Evolutionary conservation across 2,329 filamentous ascomycete genomes (phyloP).

Genomic region (Arthrobotrys entomopaga): DNA sequence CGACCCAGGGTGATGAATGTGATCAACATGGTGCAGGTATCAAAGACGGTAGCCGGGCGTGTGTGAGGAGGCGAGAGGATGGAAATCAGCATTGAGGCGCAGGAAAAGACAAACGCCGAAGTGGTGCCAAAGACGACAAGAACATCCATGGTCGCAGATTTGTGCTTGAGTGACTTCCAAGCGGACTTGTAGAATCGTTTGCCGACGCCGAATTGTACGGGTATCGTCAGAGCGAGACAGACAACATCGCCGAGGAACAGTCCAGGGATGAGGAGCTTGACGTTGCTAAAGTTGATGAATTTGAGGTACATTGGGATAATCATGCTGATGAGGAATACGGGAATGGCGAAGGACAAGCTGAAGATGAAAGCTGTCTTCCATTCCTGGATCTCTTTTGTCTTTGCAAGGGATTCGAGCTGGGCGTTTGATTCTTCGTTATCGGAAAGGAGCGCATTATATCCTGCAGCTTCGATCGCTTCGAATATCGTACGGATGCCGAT

Average conservation of each 20-base stretch:
- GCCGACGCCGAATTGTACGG: constrained; percentile 95
- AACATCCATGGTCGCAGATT: constrained; percentile 96
- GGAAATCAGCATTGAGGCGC: constrained; percentile 85
- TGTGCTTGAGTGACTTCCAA: constrained; percentile 91
- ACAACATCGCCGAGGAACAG: constrained; percentile 88
- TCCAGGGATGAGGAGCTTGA: constrained; percentile 74
- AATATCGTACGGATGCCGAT: constrained; percentile 85
- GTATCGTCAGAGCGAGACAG: constrained; percentile 84
- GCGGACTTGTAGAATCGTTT: constrained; percentile 92
- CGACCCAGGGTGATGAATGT: constrained; percentile 92
- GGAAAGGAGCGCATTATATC: constrained; percentile 87
- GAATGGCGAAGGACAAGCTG: constrained; percentile 83
- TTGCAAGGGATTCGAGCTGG: constrained; percentile 92
- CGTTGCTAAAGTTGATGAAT: constrained; percentile 77
- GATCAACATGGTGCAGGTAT: constrained; percentile 98
- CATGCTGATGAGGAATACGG: constrained; percentile 94
- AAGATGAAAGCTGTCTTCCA: constrained; percentile 84
- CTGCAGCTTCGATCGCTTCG: constrained; percentile 80
- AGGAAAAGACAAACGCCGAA: constrained; percentile 94
- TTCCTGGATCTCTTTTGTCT: constrained; percentile 94
- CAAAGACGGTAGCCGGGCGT: constrained; percentile 88
- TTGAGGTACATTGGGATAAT: constrained; percentile 86
- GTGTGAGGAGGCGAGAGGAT: constrained; percentile 78
- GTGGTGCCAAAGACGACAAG: constrained; percentile 93
- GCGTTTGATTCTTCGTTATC: constrained; percentile 96